Conservation (phyloP, 441 rosid species). For the Brassica hybrid region DNA sequence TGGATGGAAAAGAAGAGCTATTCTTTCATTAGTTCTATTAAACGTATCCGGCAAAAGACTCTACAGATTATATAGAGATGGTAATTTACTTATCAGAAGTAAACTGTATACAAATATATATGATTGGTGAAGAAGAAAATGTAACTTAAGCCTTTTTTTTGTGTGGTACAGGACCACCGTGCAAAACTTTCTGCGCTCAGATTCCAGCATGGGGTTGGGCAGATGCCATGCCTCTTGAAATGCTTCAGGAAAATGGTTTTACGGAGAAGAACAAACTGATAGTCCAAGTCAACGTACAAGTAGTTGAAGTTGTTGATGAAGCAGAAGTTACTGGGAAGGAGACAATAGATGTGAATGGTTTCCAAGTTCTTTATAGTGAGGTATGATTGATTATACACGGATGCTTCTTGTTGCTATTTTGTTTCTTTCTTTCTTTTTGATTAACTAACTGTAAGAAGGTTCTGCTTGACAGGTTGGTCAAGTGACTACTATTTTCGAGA, state of each 20-base stretch:
- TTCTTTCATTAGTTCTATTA: not conserved
- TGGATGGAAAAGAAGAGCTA: constrained; percentile 4
- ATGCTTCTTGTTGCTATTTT: not conserved
- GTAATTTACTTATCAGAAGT: not conserved
- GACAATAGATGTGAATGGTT: not conserved
- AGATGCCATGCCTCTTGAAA: not conserved
- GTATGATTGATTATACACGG: not conserved
- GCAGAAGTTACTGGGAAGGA: not conserved
- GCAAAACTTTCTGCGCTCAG: not conserved
- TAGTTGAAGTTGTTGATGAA: constrained; percentile 3
- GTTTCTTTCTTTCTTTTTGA: not conserved
- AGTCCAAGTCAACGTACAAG: not conserved
- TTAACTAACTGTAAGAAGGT: not conserved
- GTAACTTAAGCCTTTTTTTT: not conserved
- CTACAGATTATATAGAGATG: not conserved
- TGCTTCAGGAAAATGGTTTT: not conserved
- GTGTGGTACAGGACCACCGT: not conserved
- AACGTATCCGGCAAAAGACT: not conserved
- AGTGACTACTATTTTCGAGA: not conserved
- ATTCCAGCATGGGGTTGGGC: not conserved
- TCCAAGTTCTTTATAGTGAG: not conserved
- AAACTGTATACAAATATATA: not conserved
- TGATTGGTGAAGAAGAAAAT: not conserved
- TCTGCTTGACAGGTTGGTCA: not conserved
- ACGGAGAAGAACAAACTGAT: not conserved